Evolutionary conservation across 164 flowering plant species (phyloP).

Genomic region (Chloranthus sessilifolius): DNA sequence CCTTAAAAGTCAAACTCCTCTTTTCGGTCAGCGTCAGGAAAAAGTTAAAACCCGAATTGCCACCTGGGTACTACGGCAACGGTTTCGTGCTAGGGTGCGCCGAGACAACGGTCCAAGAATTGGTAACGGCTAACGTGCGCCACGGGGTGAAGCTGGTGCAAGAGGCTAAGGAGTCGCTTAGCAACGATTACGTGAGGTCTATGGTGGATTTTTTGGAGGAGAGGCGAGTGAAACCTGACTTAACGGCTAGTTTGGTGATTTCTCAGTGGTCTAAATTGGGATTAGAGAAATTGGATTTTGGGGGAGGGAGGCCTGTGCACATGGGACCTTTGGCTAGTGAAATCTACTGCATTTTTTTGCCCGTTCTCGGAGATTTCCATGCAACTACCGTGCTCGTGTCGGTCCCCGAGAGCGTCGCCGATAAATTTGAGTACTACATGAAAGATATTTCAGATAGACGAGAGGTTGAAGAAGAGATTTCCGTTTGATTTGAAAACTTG

Average conservation of each 20-base stretch:
- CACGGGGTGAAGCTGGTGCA: constrained; percentile 56
- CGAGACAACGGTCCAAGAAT: constrained; percentile 39
- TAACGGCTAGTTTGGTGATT: constrained; percentile 54
- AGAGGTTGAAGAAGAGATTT: constrained; percentile 1
- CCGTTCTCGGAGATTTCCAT: constrained; percentile 43
- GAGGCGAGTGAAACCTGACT: constrained; percentile 45
- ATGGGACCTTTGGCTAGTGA: constrained; percentile 79
- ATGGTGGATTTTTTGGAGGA: constrained; percentile 63
- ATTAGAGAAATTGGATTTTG: constrained; percentile 80
- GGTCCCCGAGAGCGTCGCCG: constrained; percentile 57
- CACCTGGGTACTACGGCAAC: constrained; percentile 81
- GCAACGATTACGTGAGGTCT: constrained; percentile 49
- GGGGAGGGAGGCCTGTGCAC: constrained; percentile 61
- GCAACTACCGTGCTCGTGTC: constrained; percentile 65
- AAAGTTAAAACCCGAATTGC: constrained; percentile 35
- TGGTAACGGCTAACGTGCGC: constrained; percentile 34
- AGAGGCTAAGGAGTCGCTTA: constrained; percentile 43
- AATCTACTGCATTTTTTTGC: constrained; percentile 78
- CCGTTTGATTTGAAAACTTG: too few species aligned
- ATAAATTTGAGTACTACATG: constrained; percentile 64
- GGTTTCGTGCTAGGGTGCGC: constrained; percentile 88
- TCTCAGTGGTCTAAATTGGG: constrained; percentile 87
- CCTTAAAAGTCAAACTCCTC: constrained; percentile 56
- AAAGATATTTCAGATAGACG: constrained; percentile 22
- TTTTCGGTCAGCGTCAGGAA: constrained; percentile 67